Evolutionary conservation across 2,329 filamentous ascomycete species (phyloP).

Genomic region (Hypoxylon sp.): DNA sequence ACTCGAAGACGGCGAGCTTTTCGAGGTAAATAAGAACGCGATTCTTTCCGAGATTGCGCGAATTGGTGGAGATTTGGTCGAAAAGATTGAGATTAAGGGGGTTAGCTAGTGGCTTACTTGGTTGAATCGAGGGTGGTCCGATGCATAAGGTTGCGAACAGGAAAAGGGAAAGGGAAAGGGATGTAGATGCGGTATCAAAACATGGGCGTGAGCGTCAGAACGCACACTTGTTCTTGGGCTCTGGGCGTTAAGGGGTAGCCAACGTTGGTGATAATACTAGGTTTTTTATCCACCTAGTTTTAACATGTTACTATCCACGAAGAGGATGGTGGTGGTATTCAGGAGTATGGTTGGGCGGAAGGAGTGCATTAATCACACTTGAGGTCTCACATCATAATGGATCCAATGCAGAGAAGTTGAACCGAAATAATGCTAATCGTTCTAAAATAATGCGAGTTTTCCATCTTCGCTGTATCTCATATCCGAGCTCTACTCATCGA

Average conservation of each 20-base stretch:
- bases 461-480: no score
- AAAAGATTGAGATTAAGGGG: slow-evolving; percentile 65
- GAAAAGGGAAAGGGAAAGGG: not conserved
- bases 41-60: slow-evolving; percentile 78
- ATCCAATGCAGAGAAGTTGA: no score
- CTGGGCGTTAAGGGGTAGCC: not conserved
- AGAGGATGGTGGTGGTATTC: not conserved
- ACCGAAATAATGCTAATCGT: no score
- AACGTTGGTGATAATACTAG: not conserved
- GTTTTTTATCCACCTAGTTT: not conserved
- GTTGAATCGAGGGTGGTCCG: not conserved
- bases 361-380: no score
- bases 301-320: not conserved
- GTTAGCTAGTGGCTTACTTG: not conserved
- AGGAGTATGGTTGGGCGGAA: not conserved
- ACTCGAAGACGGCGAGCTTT: slow-evolving; percentile 55
- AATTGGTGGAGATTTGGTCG: slow-evolving; percentile 72
- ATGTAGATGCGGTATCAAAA: not conserved
- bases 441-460: no score
- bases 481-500: no score
- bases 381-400: no score
- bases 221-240: not conserved
- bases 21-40: slow-evolving; percentile 71
- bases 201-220: not conserved
- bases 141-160: not conserved